A percentile compares a stretch with the other conserved stretches of the same genome.
phyloP scores from a whole-genome alignment of 2,329 filamentous ascomycete species.

The Elsinoe australis region DNA sequence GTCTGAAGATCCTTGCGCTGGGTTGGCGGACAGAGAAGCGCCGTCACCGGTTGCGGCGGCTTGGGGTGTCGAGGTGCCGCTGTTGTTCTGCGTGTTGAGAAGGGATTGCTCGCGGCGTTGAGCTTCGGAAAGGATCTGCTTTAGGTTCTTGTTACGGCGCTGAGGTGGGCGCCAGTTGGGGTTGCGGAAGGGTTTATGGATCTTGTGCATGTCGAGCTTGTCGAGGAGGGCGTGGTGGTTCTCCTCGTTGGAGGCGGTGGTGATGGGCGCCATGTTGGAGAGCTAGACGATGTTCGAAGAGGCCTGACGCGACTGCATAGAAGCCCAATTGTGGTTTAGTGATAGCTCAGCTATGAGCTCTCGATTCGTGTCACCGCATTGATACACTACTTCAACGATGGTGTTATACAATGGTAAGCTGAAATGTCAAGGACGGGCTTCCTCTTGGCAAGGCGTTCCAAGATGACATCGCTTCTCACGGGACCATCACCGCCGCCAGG shows the following conservation, averaged over 20 bases:
- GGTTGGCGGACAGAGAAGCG: constrained; percentile 59
- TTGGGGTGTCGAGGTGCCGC: constrained; percentile 62
- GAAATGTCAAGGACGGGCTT: background rate
- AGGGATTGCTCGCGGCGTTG: constrained; percentile 83
- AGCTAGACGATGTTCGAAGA: too few relatives aligned
- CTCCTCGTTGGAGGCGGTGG: constrained; percentile 66
- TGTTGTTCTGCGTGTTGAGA: constrained; percentile 66
- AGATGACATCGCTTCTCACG: constrained; percentile 14
- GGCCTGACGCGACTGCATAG: background rate
- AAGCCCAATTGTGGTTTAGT: too few relatives aligned
- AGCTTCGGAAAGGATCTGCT: constrained; percentile 86
- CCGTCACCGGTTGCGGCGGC: constrained; percentile 31
- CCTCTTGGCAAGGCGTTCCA: constrained; percentile 14
- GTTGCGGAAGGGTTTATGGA: constrained; percentile 85
- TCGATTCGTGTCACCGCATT: background rate
- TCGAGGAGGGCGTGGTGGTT: constrained; percentile 78
- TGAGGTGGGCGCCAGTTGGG: constrained; percentile 83
- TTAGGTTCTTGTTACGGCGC: constrained; percentile 97
- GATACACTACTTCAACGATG: too few relatives aligned
- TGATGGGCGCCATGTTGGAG: constrained; percentile 49
- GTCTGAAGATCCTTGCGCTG: constrained; percentile 81
- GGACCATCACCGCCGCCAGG: background rate
- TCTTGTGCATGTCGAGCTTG: constrained; percentile 79
- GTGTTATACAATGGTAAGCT: too few relatives aligned
- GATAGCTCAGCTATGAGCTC: background rate